A percentile compares a stretch with the other conserved stretches of the same genome.
Evolutionary conservation across 116 monocot genomes (phyloP).

Genomic region (Phalaenopsis hybrid): DNA sequence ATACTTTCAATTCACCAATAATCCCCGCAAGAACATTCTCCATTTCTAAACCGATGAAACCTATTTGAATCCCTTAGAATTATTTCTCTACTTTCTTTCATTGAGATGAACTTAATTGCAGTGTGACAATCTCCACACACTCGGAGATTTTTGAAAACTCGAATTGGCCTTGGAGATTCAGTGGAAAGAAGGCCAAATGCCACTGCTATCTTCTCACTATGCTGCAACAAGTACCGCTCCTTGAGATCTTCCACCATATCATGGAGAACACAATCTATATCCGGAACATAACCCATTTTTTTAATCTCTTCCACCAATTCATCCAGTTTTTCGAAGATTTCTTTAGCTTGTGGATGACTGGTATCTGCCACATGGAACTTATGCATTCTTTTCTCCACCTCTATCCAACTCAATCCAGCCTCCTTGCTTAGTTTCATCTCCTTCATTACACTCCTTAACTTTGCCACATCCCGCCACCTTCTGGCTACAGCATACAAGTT

Average conservation of each 20-base stretch:
- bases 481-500: constrained; percentile 58
- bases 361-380: constrained; percentile 63
- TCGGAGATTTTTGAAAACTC: constrained; percentile 42
- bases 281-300: constrained; percentile 52
- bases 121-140: constrained; percentile 49
- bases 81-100: constrained; percentile 25
- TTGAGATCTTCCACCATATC: constrained; percentile 51
- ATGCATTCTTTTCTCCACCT: constrained; percentile 43
- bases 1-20: constrained; percentile 26
- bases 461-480: constrained; percentile 48
- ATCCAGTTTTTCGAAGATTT: constrained; percentile 50
- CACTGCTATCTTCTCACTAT: constrained; percentile 50
- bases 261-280: constrained; percentile 60
- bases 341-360: constrained; percentile 31
- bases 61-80: constrained; percentile 40
- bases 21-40: constrained; percentile 37
- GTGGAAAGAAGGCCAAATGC: constrained; percentile 28
- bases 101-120: constrained; percentile 34
- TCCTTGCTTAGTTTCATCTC: constrained; percentile 54
- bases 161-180: constrained; percentile 26
- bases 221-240: constrained; percentile 42
- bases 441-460: constrained; percentile 58
- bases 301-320: constrained; percentile 48
- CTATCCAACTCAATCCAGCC: constrained; percentile 81
- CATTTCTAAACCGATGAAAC: constrained; percentile 36